Base-by-base conservation (phyloP, 306 rosid species). In the Cucurbita argyrosperma region DNA sequence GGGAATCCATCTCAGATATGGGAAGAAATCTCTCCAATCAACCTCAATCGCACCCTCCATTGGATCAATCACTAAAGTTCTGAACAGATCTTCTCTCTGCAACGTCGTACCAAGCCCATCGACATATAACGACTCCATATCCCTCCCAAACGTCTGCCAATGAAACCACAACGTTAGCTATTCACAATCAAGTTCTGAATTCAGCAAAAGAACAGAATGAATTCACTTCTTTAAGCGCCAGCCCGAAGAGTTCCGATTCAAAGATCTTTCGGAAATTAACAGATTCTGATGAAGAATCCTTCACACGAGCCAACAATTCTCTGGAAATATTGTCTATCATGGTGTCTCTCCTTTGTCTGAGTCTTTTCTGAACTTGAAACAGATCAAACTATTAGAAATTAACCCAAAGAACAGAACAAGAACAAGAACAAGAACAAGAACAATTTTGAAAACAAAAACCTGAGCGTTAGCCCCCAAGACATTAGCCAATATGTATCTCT, bases 11-110 rank as follows among this genome's bases (percentile, higher is more conserved):
- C 76, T 84, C 78, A 94, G 82, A 79, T 91, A 91, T 3, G 99
- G 99, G 79, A 94, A 94, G 85, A 94, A 94, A 74, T 94, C 99
- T 79, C 99, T 82, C 99, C 99, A 94, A 65, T 94, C 99, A 80
- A 94, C 92, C 68, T 94, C 96, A 57, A 94, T 91, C 51, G 97
- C 97, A 65, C 97, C 97, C 81, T 91, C 92, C 96, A 91, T 87
- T 11, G 82, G 19, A 76, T 91, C 99, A 58, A 81, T 55, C 76
- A 94, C 99, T 26, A 94, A 87, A 79, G 80, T 78, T 74, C 77
- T 81, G 35, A 88, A 85, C 40, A 91, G 42, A 8, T 86, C 97
- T 4, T 88, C 84, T 74, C 74, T 87, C 19, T 90, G 74, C 46
- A 91, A 23, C 46, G 71, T 85, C 1, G 51, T 47, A 7, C 87